A percentile compares a stretch with the other conserved stretches of the same genome.
These are phyloP conservation scores for Cyberlindnera subsufficiens DNA, from an alignment of 805 yeast species.

Conservation along the genomic window DNA sequence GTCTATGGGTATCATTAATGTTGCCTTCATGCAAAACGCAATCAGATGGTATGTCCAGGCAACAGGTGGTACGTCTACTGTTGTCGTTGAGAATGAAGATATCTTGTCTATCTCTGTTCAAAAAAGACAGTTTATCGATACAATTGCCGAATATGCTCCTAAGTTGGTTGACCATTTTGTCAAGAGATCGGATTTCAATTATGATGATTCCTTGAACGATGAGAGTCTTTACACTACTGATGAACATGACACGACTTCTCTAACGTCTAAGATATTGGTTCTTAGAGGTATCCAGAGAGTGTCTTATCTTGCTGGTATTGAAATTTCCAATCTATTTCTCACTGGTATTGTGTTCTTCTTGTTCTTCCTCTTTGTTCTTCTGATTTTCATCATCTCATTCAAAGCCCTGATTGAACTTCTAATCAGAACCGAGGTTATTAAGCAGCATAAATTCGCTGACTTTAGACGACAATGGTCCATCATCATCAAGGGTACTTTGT, in stretches of 20 bases:
- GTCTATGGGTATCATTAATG: slow-evolving; percentile 87
- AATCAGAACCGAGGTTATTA: slow-evolving; percentile 51
- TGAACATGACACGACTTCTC: slow-evolving; percentile 53
- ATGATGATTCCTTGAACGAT: slow-evolving; percentile 42
- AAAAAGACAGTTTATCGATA: slow-evolving; percentile 32
- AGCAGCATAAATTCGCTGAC: slow-evolving; percentile 58
- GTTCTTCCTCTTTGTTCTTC: slow-evolving; percentile 62
- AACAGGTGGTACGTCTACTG: slow-evolving; percentile 86
- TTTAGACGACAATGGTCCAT: slow-evolving; percentile 79
- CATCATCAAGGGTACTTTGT: slow-evolving; percentile 85
- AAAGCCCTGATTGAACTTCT: slow-evolving; percentile 65
- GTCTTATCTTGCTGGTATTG: slow-evolving; percentile 77
- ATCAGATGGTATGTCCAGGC: slow-evolving; percentile 94
- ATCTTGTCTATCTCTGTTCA: slow-evolving; percentile 82
- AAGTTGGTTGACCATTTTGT: slow-evolving; percentile 15
- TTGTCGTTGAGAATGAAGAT: slow-evolving; percentile 57
- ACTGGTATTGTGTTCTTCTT: slow-evolving; percentile 83
- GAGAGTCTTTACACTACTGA: slow-evolving; percentile 56
- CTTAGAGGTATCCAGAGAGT: slow-evolving; percentile 92
- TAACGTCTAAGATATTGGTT: slow-evolving; percentile 67
- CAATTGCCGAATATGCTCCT: slow-evolving; percentile 8
- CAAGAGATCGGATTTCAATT: slow-evolving; percentile 37
- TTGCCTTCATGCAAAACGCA: slow-evolving; percentile 71
- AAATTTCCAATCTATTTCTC: slow-evolving; percentile 77
- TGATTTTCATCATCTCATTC: slow-evolving; percentile 51